Evolutionary conservation across 441 rosid species (phyloP), one percentile per base, ranked within the genome.

Genomic region (Populus hybrid): DNA sequence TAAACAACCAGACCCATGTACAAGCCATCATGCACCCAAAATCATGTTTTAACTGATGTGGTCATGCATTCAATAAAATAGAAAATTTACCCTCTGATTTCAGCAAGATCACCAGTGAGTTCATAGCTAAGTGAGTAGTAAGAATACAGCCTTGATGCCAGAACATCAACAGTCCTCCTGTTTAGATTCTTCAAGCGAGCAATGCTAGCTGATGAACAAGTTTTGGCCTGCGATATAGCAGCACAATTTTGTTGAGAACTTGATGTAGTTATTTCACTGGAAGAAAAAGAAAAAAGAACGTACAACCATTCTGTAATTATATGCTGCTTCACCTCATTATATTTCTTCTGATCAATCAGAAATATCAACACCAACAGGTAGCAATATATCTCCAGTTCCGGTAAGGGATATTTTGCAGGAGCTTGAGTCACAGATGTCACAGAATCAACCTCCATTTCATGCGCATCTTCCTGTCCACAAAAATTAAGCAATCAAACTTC

Each of bases 111-210:
- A 64, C 89, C 89, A 5, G 93, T 92, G 73, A 88, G 89, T 78
- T 92, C 93, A 82, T 90, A 90, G 85, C 94, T 86, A 72, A 88
- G 90, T 32, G 96, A 90, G 85, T 92, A 90, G 69, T 92, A 92
- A 40, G 85, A 90, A 84, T 85, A 92, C 18, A 92, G 88, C 82
- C 93, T 90, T 23, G 94, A 84, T 35, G 96, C 96, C 34, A 92
- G 76, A 74, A 90, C 90, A 85, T 92, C 94, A 67, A 92, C 88
- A 21, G 96, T 92, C 83, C 96, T 87, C 83, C 94, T 79, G 80
- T 92, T 92, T 78, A 88, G 26, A 30, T 83, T 92, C 82, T 88
- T 89, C 79, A 90, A 78, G 40, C 90, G 88, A n/a, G 82, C 85
- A 68, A 92, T 86, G 85, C 93, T 86, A 23, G 92, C 90, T 0